phyloP scores from a whole-genome alignment of 257 asterid genomes.

The Penstemon barbatus region DNA sequence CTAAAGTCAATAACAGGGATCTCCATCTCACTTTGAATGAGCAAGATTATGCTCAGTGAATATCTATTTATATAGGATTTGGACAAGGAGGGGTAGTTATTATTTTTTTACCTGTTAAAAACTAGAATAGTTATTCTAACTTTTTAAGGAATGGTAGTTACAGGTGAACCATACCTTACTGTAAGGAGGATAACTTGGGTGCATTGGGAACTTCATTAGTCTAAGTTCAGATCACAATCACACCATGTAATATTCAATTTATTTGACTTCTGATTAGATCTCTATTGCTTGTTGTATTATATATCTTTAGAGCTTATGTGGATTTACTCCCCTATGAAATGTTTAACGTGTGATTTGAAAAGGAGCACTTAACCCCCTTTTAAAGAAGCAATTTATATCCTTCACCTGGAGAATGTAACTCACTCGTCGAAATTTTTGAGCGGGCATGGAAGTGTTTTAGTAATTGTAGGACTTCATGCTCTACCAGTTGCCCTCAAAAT shows the following conservation, averaged over 20 bases:
- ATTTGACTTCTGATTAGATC: slow-evolving; percentile 30
- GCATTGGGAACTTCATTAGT: slow-evolving; percentile 37
- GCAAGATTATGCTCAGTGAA: slow-evolving; percentile 22
- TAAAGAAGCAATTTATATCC: not conserved
- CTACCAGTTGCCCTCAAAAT: too few species aligned
- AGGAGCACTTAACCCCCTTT: not conserved
- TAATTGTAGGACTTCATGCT: too few species aligned
- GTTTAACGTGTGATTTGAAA: too few species aligned
- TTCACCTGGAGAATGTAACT: not conserved
- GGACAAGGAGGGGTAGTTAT: not conserved
- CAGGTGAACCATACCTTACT: slow-evolving; percentile 32
- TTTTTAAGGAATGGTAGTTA: slow-evolving; percentile 30
- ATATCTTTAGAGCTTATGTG: not conserved
- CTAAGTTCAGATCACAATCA: slow-evolving; percentile 54
- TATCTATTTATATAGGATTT: slow-evolving; percentile 50
- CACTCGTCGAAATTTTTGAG: too few species aligned
- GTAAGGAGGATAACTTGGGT: slow-evolving; percentile 33
- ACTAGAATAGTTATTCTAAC: too few species aligned
- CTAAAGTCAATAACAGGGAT: slow-evolving; percentile 79
- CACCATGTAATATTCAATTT: slow-evolving; percentile 42
- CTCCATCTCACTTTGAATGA: slow-evolving; percentile 54
- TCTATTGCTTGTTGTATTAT: slow-evolving; percentile 17
- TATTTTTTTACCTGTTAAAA: too few species aligned
- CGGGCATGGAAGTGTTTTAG: too few species aligned
- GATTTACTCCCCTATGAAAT: not conserved